Evolutionary conservation across 2,329 filamentous ascomycete species (phyloP), one percentile per base, ranked within the genome.

Genomic region (Cyphellophora europaea): DNA sequence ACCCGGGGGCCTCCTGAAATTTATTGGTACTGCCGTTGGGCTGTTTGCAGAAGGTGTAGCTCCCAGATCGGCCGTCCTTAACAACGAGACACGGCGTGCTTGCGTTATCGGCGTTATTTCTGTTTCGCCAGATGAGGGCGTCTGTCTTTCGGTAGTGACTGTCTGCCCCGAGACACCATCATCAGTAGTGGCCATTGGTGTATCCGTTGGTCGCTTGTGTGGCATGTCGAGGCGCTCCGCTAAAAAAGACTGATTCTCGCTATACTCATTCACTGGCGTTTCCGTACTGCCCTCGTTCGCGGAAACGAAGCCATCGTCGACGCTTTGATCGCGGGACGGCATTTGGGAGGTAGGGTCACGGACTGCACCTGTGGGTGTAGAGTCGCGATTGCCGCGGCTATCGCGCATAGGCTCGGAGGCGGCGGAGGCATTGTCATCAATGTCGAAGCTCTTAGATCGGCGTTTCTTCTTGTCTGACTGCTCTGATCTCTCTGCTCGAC

Each of bases 211-310:
- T 59, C 21, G 21, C n/a, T 25, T 8, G n/a, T 57, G 55, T 60
- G 66, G 66, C 61, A 69, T 69, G 71, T 74, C 73, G 69, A 69
- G 72, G 72, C 71, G 64, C 61, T 64, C 62, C 54, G 56, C 73
- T 78, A 77, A 76, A 77, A 77, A 77, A 77, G 72, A 69, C 62
- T 67, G 41, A 52, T 58, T 53, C 53, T 61, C 54, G 44, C 59
- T 52, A 27, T 17, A 27, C 30, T 42, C 23, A 33, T 38, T 14
- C 6, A 15, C 2, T n/a, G 41, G 21, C 27, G 18, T 34, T 21
- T 29, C 37, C 11, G 36, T n/a, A 17, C 23, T 21, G 28, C 44
- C 42, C 31, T 50, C 42, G 13, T 21, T 19, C 12, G 47, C 44
- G 23, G 47, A 49, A 17, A 48, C 43, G 35, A 49, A 49, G 18